These are phyloP conservation scores for Xylaria longipes DNA, from an alignment of 495 filamentous ascomycete genomes.

Conservation along the genomic window DNA sequence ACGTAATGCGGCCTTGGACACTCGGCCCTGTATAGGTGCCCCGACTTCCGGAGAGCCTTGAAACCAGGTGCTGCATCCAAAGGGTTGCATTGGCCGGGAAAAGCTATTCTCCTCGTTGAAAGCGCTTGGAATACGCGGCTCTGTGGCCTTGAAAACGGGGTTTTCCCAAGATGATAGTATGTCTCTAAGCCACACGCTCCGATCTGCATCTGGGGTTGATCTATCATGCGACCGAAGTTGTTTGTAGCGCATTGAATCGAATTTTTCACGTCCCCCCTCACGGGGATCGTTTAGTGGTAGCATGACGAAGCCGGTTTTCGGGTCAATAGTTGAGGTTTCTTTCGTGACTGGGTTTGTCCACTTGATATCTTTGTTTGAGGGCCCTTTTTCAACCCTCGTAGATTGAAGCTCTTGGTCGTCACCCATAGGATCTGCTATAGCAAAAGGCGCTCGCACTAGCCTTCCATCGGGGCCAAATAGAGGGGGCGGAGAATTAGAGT, in stretches of 20 bases:
- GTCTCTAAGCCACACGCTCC: constrained; percentile 48
- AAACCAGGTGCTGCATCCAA: constrained; percentile 21
- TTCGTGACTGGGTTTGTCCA: constrained; percentile 77
- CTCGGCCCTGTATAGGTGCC: constrained; percentile 52
- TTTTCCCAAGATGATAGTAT: constrained; percentile 46
- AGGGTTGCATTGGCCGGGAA: constrained; percentile 38
- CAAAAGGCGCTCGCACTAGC: constrained; percentile 19
- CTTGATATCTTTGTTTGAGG: constrained; percentile 49
- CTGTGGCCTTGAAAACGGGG: constrained; percentile 47
- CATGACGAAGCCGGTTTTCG: constrained; percentile 65
- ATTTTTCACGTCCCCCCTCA: constrained; percentile 14
- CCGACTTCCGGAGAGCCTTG: constrained; percentile 17
- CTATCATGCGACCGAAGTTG: constrained; percentile 5
- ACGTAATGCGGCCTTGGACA: constrained; percentile 71
- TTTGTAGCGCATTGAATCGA: constrained; percentile 10
- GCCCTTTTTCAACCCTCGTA: not conserved
- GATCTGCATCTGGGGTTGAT: constrained; percentile 28
- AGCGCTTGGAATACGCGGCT: constrained; percentile 46
- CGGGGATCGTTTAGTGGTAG: constrained; percentile 1
- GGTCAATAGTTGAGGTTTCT: constrained; percentile 62
- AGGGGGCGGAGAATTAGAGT: not conserved
- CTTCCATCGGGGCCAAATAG: constrained; percentile 16
- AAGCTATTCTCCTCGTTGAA: constrained; percentile 36
- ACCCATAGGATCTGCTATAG: not conserved
- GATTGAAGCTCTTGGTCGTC: not conserved